These are phyloP conservation scores for Astrothelium macrocarpum DNA, from an alignment of 495 filamentous ascomycete species.

Conservation along the genomic window DNA sequence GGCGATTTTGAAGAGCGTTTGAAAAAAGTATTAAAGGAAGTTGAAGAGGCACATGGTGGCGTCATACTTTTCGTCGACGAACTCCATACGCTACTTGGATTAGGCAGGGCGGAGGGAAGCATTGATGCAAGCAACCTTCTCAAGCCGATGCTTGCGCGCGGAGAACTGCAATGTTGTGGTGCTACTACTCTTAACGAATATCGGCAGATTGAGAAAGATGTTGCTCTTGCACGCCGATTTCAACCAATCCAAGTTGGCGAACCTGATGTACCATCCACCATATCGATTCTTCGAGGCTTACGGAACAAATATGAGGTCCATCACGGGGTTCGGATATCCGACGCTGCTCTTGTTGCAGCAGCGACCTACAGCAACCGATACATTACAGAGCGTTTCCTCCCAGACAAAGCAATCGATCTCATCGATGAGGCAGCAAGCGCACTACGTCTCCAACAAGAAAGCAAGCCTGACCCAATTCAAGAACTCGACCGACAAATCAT, in stretches of 20 bases:
- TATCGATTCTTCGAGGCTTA: slow-evolving; percentile 92
- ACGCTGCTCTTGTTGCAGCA: slow-evolving; percentile 83
- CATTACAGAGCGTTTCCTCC: slow-evolving; percentile 89
- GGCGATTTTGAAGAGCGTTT: slow-evolving; percentile 94
- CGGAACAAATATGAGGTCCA: slow-evolving; percentile 97
- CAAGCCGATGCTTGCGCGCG: slow-evolving; percentile 85
- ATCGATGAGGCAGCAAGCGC: slow-evolving; percentile 94
- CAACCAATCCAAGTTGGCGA: slow-evolving; percentile 88
- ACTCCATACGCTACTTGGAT: slow-evolving; percentile 79
- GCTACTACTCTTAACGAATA: slow-evolving; percentile 92
- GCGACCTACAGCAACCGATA: slow-evolving; percentile 91
- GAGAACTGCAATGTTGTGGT: slow-evolving; percentile 90
- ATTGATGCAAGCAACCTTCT: slow-evolving; percentile 93
- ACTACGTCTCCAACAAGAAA: slow-evolving; percentile 87
- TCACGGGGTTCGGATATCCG: slow-evolving; percentile 87
- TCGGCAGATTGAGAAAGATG: slow-evolving; percentile 88
- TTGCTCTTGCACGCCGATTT: slow-evolving; percentile 82
- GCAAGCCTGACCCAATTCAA: slow-evolving; percentile 87
- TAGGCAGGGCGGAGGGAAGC: slow-evolving; percentile 91
- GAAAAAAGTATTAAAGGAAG: slow-evolving; percentile 83
- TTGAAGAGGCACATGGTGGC: slow-evolving; percentile 75
- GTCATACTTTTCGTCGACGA: slow-evolving; percentile 96
- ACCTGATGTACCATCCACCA: slow-evolving; percentile 81
- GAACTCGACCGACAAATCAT: slow-evolving; percentile 87
- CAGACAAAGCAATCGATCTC: slow-evolving; percentile 94